These are phyloP conservation scores for Lepiota venenata DNA, from an alignment of 768 basidiomycete genomes.

Conservation along the genomic window DNA sequence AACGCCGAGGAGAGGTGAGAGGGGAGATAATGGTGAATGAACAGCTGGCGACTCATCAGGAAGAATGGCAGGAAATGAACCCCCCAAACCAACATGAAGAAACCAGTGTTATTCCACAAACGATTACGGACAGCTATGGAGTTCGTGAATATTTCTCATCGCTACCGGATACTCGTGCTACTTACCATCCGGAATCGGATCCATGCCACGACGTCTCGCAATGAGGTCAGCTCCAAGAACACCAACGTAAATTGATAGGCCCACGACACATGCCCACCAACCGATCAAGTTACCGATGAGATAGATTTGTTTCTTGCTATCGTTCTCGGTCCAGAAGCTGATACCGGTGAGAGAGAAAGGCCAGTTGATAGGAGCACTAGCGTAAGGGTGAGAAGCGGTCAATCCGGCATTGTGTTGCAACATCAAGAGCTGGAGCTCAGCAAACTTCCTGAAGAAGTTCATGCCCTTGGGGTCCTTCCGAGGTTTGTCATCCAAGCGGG, in stretches of 20 bases:
- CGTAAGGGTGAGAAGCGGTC: constrained; percentile 97
- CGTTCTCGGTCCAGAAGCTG: constrained; percentile 95
- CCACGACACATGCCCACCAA: constrained; percentile 92
- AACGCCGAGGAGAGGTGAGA: constrained; percentile 92
- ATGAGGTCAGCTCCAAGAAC: constrained; percentile 88
- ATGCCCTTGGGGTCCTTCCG: constrained; percentile 73
- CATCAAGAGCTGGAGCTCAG: constrained; percentile 92
- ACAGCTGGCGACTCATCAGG: constrained; percentile 95
- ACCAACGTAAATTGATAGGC: constrained; percentile 85
- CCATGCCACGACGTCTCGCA: constrained; percentile 78
- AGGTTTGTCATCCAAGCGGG: constrained; percentile 45
- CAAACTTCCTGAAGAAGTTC: constrained; percentile 94
- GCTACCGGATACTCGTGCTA: constrained; percentile 15
- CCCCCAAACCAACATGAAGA: constrained; percentile 93
- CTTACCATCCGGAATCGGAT: constrained; percentile 88
- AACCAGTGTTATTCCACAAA: constrained; percentile 92
- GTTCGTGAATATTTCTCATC: not conserved
- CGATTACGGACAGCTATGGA: constrained; percentile 83
- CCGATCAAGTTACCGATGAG: constrained; percentile 91
- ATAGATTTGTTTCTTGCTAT: constrained; percentile 89
- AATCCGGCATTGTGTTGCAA: constrained; percentile 98
- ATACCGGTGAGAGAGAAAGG: constrained; percentile 95
- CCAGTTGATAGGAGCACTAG: constrained; percentile 96
- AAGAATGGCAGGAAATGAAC: constrained; percentile 98
- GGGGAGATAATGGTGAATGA: constrained; percentile 97